Base-by-base conservation (phyloP, 83 land plant species). In the Thuja plicata region DNA sequence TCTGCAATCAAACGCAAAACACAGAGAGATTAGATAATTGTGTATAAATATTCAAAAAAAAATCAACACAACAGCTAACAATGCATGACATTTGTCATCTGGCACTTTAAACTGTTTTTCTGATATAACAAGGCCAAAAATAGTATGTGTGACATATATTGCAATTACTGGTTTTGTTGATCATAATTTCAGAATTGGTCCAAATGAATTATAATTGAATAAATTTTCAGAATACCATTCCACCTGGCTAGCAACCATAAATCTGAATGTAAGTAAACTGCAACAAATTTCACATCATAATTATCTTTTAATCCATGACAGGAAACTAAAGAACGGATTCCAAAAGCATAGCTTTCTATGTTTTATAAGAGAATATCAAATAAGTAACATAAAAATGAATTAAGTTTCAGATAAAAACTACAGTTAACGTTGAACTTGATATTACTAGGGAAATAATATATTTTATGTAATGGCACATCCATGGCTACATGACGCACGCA, bases 1-100 rank as follows among this genome's bases (percentile, higher is more conserved):
- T 88, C 95, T 94, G 90, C 91, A 89, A 4, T 27, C 45, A 81
- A 43, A 37, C 19, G 17, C 24, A 81, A 40, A 41, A 37, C 24
- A 38, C 17, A 81, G 84, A 81, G 27, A 81, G 8, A 43, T 40
- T 40, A 81, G 48, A 81, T 5, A 15, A 40, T 19, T 73, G 77
- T 32, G 7, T 43, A 3, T 37, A 81, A 43, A 41, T 7, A 0
- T 81, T 81, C 45, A n/a, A 40, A 41, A 17, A 5, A 48, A 79
- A 34, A 79, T 79, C 5, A 15, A 79, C 37, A 79, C 5, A 10
- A 15, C 41, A 35, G 12, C 11, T 11, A 48, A 48, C 11, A 48
- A 48, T 48, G 0, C 52, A 9, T 48, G 52, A 9, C 52, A 48
- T 48, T 48, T 8, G 52, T 4, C 57, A 54, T 54, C 57, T 54